Evolutionary conservation across 768 basidiomycete species (phyloP), one percentile per base, ranked within the genome.

Genomic region (Clathrus columnatus): DNA sequence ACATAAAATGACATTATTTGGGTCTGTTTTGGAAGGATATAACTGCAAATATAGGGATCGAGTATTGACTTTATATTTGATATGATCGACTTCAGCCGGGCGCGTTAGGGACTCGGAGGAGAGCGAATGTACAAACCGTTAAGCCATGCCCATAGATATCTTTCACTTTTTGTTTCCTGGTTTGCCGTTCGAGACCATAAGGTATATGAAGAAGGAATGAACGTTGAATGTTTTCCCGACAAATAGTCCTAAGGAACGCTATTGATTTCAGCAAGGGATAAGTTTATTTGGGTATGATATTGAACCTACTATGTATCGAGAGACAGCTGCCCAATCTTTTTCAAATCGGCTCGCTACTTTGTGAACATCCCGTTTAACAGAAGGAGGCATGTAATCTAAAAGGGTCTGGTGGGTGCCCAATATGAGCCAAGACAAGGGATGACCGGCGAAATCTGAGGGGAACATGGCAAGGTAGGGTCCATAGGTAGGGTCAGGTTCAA

Each of bases 61-160:
- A 5, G 94, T 97, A 67, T 98, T 98, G 56, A 96, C 91, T 92
- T 62, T 16, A 30, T 51, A 23, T 8, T 56, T 44, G 61, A 41
- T 47, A 51, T 49, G 23, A 60, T 48, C 30, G 57, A 52, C 56
- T 17, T 27, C 16, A 43, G 46, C 18, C 21, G 17, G 5, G 20
- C 10, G 36, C 17, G 18, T 42, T 16, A 52, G 21, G 18, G 7
- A 10, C 16, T 52, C n/a, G 26, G 18, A 10, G n/a, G n/a, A n/a
- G n/a, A n/a, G 49, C 10, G 17, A 41, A 29, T 48, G 52, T 49
- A 65, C 75, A 57, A 61, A 88, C 93, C 91, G 64, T 84, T 94
- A 8, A 97, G 75, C 93, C 94, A 98, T 1, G 80, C 91, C 91
- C 94, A 96, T 2, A 90, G 66, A 60, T 81, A 55, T 16, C 26